Evolutionary conservation across 768 basidiomycete genomes (phyloP).

Genomic region (Chalciporus sphaerocephalus): DNA sequence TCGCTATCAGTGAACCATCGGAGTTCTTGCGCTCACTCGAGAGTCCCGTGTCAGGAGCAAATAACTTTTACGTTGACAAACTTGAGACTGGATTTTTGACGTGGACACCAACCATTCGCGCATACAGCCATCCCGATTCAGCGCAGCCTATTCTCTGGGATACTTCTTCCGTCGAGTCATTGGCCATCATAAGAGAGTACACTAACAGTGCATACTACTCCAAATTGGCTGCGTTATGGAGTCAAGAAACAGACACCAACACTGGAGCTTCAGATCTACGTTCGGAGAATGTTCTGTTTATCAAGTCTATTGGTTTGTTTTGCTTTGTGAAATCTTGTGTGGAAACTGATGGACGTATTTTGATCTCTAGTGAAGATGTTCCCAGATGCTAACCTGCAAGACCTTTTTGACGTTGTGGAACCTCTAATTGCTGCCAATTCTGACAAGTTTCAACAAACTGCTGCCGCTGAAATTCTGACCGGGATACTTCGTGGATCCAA

Average conservation of each 20-base stretch:
- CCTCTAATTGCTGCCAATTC: slow-evolving; percentile 50
- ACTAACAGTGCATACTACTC: slow-evolving; percentile 54
- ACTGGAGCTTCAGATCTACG: slow-evolving; percentile 53
- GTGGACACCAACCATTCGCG: slow-evolving; percentile 64
- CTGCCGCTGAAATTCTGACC: slow-evolving; percentile 67
- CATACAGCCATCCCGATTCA: slow-evolving; percentile 42
- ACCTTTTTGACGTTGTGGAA: slow-evolving; percentile 53
- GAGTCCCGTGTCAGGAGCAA: slow-evolving; percentile 33
- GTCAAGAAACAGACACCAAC: slow-evolving; percentile 72
- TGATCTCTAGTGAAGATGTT: slow-evolving; percentile 58
- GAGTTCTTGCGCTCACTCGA: slow-evolving; percentile 48
- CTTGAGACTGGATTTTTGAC: slow-evolving; percentile 72
- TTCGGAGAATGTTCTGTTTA: slow-evolving; percentile 44
- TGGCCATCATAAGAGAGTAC: slow-evolving; percentile 49
- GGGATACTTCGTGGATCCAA: slow-evolving; percentile 81
- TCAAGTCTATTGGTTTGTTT: slow-evolving; percentile 45
- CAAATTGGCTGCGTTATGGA: slow-evolving; percentile 62
- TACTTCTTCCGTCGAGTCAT: slow-evolving; percentile 40
- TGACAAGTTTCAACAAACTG: slow-evolving; percentile 84
- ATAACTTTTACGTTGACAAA: slow-evolving; percentile 64
- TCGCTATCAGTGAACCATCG: slow-evolving; percentile 46
- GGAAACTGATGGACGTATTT: slow-evolving; percentile 25
- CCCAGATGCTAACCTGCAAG: slow-evolving; percentile 48
- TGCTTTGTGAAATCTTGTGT: slow-evolving; percentile 36
- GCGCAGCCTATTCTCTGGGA: slow-evolving; percentile 50